Evolutionary conservation across 345 rosid species (phyloP).

Genomic region (Corchorus olitorius): DNA sequence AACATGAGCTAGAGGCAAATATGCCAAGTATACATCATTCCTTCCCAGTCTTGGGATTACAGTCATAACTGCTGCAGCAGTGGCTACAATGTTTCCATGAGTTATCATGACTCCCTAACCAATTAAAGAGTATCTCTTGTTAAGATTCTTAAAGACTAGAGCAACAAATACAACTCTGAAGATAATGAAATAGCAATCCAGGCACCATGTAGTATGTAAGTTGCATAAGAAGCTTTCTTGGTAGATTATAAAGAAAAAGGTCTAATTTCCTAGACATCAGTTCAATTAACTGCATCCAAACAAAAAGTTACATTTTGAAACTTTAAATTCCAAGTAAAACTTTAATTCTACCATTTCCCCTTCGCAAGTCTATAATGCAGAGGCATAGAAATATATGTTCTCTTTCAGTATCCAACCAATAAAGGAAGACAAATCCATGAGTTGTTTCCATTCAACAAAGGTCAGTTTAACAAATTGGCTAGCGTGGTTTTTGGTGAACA

Average conservation of each 20-base stretch:
- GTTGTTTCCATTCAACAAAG: background rate
- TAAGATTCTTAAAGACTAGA: slow-evolving; percentile 10
- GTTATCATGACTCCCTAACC: slow-evolving; percentile 91
- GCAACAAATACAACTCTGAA: background rate
- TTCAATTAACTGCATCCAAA: background rate
- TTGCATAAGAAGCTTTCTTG: background rate
- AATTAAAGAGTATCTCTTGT: slow-evolving; percentile 28
- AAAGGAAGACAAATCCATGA: background rate
- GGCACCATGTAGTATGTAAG: background rate
- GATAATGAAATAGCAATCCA: background rate
- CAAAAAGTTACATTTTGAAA: background rate
- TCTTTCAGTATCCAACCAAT: background rate
- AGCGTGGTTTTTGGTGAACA: background rate
- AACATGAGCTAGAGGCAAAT: slow-evolving; percentile 95
- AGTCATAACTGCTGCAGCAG: slow-evolving; percentile 76
- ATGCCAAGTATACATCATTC: slow-evolving; percentile 69
- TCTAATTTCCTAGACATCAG: background rate
- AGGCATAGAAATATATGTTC: background rate
- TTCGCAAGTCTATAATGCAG: background rate
- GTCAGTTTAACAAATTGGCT: slow-evolving; percentile 6
- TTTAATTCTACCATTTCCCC: background rate
- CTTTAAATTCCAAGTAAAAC: background rate
- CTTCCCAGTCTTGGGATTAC: slow-evolving; percentile 59
- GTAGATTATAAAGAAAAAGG: background rate
- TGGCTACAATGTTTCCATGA: slow-evolving; percentile 81